phyloP scores from a whole-genome alignment of 192 early-diverging fungal genomes.

The Coemansia sp. region DNA sequence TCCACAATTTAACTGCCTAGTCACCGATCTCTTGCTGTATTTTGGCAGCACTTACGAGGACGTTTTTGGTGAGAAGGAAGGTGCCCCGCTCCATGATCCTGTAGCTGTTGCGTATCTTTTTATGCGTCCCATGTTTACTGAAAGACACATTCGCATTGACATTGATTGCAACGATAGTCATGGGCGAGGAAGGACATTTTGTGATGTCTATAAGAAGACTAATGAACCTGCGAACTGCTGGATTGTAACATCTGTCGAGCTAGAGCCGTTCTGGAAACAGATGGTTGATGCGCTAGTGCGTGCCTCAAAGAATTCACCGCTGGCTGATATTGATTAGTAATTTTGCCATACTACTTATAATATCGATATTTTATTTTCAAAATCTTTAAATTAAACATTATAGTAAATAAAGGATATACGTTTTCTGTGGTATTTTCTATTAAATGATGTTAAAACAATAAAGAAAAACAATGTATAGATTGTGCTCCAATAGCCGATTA shows the following conservation, averaged over 20 bases:
- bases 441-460: too few species aligned
- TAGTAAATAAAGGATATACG: too few species aligned
- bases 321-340: too few species aligned
- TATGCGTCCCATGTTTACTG: conserved; percentile 18
- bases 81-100: conserved; percentile 31
- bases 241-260: conserved; percentile 18
- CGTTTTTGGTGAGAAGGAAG: conserved; percentile 13
- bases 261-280: conserved; percentile 21
- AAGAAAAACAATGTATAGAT: too few species aligned
- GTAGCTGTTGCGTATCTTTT: conserved; percentile 24
- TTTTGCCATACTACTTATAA: too few species aligned
- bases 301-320: conserved; percentile 2
- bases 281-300: conserved; percentile 20
- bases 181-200: conserved; percentile 12
- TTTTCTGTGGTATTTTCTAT: too few species aligned
- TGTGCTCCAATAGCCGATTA: too few species aligned
- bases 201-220: conserved; percentile 10
- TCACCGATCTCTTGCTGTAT: conserved; percentile 18
- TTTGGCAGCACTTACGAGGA: conserved; percentile 12
- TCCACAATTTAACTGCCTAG: conserved; percentile 17
- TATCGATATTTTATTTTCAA: too few species aligned
- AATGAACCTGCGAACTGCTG: conserved; percentile 17
- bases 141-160: conserved; percentile 13
- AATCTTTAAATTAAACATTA: too few species aligned
- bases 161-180: conserved; percentile 9